Evolutionary conservation across 2,329 filamentous ascomycete genomes (phyloP).

Genomic region (Phyllosticta citribraziliensis): DNA sequence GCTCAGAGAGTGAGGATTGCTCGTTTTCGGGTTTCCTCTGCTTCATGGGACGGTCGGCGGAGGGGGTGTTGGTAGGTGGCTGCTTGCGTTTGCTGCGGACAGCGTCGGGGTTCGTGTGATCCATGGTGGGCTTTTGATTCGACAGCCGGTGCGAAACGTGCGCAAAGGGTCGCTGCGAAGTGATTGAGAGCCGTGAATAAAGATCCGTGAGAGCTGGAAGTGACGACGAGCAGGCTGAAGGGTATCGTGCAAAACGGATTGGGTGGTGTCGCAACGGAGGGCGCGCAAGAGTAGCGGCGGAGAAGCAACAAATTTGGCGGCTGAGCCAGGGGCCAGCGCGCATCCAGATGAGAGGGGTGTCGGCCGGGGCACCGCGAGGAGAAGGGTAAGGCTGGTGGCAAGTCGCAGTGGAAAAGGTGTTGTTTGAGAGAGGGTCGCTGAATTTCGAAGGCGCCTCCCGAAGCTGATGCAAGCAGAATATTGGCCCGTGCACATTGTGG

Average conservation of each 20-base stretch:
- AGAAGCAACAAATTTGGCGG: slow-evolving; percentile 2
- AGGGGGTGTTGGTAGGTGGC: slow-evolving; percentile 35
- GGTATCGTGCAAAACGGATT: neutral
- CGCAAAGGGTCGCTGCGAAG: neutral
- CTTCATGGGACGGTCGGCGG: slow-evolving; percentile 44
- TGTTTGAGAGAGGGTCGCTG: neutral
- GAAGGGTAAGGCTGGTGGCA: neutral
- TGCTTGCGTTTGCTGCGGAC: slow-evolving; percentile 46
- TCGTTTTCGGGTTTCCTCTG: slow-evolving; percentile 42
- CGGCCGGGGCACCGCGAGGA: neutral
- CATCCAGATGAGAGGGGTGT: slow-evolving; percentile 2
- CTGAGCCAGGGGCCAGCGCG: slow-evolving; percentile 7
- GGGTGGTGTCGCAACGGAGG: neutral
- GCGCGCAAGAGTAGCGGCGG: neutral
- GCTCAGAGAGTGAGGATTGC: slow-evolving; percentile 25
- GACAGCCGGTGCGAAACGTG: neutral
- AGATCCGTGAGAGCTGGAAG: neutral
- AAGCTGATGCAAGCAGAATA: neutral
- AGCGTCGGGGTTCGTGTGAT: slow-evolving; percentile 16
- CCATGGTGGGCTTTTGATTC: slow-evolving; percentile 1
- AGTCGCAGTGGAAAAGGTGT: neutral
- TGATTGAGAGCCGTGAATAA: neutral
- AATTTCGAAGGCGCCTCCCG: too few species aligned
- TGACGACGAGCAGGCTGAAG: neutral
- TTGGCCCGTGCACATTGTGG: neutral